Percentiles rank a stretch among this genome's conserved stretches.
These are phyloP conservation scores for Monosporascus sp. DNA, from an alignment of 2,329 filamentous ascomycete species.

Conservation along the genomic window DNA sequence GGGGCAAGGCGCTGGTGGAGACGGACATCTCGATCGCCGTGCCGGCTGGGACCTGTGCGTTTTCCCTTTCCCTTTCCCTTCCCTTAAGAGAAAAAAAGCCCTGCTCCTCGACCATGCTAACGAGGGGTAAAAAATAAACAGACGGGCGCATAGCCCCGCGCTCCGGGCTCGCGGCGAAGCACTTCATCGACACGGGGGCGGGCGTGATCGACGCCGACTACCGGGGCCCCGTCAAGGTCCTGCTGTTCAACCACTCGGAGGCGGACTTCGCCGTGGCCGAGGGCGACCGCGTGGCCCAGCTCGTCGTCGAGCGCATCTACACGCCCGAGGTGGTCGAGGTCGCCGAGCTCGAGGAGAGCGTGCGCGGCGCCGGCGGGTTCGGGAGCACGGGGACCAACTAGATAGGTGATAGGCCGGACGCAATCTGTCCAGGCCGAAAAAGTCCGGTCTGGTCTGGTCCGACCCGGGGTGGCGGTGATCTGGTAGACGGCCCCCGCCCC, in stretches of 20 bases:
- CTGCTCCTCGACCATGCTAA: background rate
- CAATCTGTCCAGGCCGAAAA: no score
- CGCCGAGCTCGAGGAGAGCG: slow-evolving; percentile 80
- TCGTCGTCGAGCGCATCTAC: slow-evolving; percentile 90
- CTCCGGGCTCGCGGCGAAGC: slow-evolving; percentile 85
- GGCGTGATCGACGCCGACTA: slow-evolving; percentile 98
- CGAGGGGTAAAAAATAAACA: slow-evolving; percentile 27
- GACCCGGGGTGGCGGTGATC: no score
- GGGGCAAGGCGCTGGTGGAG: slow-evolving; percentile 81
- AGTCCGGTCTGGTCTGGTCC: background rate
- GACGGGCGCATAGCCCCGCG: slow-evolving; percentile 87
- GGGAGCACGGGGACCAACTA: slow-evolving; percentile 68
- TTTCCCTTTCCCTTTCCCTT: background rate
- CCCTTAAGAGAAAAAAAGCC: slow-evolving; percentile 1
- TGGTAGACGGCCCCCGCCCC: no score
- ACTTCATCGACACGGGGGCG: slow-evolving; percentile 93
- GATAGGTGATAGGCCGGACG: background rate
- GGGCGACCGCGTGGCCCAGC: slow-evolving; percentile 88
- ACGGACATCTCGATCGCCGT: slow-evolving; percentile 91
- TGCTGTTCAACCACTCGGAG: slow-evolving; percentile 90
- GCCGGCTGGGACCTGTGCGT: slow-evolving; percentile 81
- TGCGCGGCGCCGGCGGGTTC: slow-evolving; percentile 85
- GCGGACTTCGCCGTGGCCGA: slow-evolving; percentile 74
- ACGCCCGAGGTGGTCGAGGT: slow-evolving; percentile 92
- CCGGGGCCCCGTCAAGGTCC: slow-evolving; percentile 85